phyloP scores from a whole-genome alignment of 148 eudicot genomes.

The Rhododendron griersonianum region DNA sequence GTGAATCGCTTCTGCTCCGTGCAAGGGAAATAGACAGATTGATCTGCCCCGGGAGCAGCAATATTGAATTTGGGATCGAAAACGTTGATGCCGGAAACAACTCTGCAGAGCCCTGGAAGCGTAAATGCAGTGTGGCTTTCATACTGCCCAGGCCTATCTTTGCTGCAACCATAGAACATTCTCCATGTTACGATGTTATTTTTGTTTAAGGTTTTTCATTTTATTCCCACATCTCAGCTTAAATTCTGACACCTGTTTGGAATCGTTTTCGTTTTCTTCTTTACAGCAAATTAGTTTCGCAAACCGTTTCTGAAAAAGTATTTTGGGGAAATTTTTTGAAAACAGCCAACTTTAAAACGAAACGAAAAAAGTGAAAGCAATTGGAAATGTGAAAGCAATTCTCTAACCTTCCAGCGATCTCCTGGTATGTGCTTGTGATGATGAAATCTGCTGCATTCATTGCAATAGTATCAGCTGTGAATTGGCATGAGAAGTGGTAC shows the following conservation, averaged over 20 bases:
- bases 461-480: slow-evolving; percentile 86
- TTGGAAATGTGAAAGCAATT: not conserved
- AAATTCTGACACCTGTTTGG: not conserved
- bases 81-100: slow-evolving; percentile 83
- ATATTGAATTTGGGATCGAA: slow-evolving; percentile 95
- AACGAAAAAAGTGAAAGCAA: not conserved
- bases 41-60: slow-evolving; percentile 96
- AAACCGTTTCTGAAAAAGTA: not conserved
- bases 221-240: not conserved
- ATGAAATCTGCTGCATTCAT: slow-evolving; percentile 93
- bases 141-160: slow-evolving; percentile 92
- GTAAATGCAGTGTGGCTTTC: slow-evolving; percentile 84
- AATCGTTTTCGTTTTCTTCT: not conserved
- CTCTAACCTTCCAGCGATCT: slow-evolving; percentile 90
- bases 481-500: slow-evolving; percentile 94
- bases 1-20: slow-evolving; percentile 62
- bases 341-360: not conserved
- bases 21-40: slow-evolving; percentile 73
- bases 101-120: slow-evolving; percentile 80
- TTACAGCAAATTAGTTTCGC: not conserved
- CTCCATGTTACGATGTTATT: not conserved
- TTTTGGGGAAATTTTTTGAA: not conserved
- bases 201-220: not conserved
- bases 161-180: slow-evolving; percentile 48
- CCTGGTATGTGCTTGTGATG: slow-evolving; percentile 96